These are phyloP conservation scores for Physcomitrium patens DNA, from an alignment of 225 moss, liverwort and hornwort genomes.

Conservation along the genomic window DNA sequence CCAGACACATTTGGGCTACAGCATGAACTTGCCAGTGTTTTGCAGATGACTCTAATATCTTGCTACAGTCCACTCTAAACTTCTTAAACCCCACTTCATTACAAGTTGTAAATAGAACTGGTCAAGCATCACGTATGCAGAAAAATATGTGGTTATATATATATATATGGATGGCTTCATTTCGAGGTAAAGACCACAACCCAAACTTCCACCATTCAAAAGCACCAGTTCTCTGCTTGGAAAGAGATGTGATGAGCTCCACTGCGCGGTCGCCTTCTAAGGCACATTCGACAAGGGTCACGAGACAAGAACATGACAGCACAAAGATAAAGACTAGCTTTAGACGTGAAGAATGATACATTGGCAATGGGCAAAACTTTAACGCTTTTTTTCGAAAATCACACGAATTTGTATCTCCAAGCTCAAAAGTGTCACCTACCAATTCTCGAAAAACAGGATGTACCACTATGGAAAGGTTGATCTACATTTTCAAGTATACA, in stretches of 20 bases:
- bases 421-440: conserved; percentile 30
- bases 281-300: not conserved
- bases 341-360: conserved; percentile 8
- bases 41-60: no score
- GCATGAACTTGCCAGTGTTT: no score
- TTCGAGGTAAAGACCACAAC: no score
- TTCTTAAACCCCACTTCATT: no score
- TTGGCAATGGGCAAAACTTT: conserved; percentile 14
- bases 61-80: no score
- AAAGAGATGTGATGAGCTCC: not conserved
- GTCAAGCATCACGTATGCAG: no score
- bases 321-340: not conserved
- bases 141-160: no score
- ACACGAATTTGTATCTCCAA: conserved; percentile 19
- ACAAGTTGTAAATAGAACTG: no score
- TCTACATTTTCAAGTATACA: conserved; percentile 31
- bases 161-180: no score
- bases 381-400: conserved; percentile 23
- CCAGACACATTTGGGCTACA: no score
- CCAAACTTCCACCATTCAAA: not conserved
- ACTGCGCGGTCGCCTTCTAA: not conserved
- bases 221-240: not conserved
- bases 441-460: conserved; percentile 29
- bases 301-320: not conserved
- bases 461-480: conserved; percentile 26